A percentile compares a stretch with the other conserved stretches of the same genome.
These are phyloP conservation scores for Zymoseptoria tritici DNA, from an alignment of 2,329 filamentous ascomycete genomes.

Conservation along the genomic window DNA sequence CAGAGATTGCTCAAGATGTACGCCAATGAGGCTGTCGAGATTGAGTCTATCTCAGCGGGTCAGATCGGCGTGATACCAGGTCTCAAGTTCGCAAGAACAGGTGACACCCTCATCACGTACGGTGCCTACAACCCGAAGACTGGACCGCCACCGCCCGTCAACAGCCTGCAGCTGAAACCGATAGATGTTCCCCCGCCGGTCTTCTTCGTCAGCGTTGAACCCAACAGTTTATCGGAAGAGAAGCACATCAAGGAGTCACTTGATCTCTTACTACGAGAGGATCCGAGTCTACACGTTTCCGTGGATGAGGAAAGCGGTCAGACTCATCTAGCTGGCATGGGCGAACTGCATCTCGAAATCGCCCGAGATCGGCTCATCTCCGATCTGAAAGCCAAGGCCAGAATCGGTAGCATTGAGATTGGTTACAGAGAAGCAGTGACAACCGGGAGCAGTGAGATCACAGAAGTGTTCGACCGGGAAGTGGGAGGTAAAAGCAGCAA, in stretches of 20 bases:
- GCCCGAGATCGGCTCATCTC: conserved; percentile 79
- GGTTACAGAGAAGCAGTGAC: conserved; percentile 83
- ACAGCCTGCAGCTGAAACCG: conserved; percentile 73
- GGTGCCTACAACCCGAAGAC: conserved; percentile 53
- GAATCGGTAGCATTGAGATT: conserved; percentile 86
- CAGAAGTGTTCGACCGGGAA: conserved; percentile 65
- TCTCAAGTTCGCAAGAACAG: conserved; percentile 83
- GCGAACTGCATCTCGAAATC: conserved; percentile 89
- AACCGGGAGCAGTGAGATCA: conserved; percentile 48
- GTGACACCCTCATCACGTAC: conserved; percentile 80
- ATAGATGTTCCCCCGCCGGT: conserved; percentile 88
- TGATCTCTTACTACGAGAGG: conserved; percentile 74
- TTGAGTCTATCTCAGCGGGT: conserved; percentile 70
- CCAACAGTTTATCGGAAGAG: conserved; percentile 66
- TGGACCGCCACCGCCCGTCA: conserved; percentile 60
- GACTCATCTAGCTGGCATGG: conserved; percentile 92
- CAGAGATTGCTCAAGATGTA: conserved; percentile 83
- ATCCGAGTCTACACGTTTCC: conserved; percentile 80
- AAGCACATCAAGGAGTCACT: conserved; percentile 72
- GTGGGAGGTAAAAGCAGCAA: conserved; percentile 73
- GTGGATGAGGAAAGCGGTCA: conserved; percentile 86
- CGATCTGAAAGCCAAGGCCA: conserved; percentile 78
- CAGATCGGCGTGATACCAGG: conserved; percentile 93
- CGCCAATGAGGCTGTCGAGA: conserved; percentile 76
- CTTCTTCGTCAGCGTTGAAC: conserved; percentile 92